Evolutionary conservation across 495 filamentous ascomycete genomes (phyloP).

Genomic region (Aspergillus conjunctus): DNA sequence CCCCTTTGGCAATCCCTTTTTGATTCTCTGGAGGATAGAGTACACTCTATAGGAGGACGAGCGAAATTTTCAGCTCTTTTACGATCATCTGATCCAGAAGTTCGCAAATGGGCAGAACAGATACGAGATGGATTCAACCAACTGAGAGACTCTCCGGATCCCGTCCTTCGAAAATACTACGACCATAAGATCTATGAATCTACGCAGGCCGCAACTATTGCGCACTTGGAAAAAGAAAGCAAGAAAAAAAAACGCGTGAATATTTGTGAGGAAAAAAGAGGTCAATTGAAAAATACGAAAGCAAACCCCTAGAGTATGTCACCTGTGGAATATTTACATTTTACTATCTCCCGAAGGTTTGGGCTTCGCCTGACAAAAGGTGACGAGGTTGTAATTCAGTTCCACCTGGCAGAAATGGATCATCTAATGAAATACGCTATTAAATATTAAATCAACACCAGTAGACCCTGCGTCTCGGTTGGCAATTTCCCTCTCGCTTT

Average conservation of each 20-base stretch:
- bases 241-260: not conserved
- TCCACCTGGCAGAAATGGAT: not conserved
- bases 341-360: not conserved
- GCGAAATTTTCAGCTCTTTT: not conserved
- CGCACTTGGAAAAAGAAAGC: not conserved
- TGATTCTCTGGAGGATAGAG: not conserved
- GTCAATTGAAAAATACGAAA: not conserved
- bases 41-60: not conserved
- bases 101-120: constrained; percentile 5
- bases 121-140: constrained; percentile 4
- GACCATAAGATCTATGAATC: not conserved
- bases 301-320: not conserved
- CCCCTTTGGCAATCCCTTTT: constrained; percentile 1
- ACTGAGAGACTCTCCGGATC: constrained; percentile 9
- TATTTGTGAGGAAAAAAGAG: not conserved
- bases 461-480: not conserved
- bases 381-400: not conserved
- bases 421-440: constrained; percentile 3
- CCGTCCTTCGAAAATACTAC: constrained; percentile 2
- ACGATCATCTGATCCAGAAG: not conserved
- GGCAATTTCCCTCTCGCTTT: not conserved
- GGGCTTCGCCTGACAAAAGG: not conserved
- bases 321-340: not conserved
- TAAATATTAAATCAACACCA: not conserved
- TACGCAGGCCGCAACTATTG: not conserved